phyloP scores from a whole-genome alignment of 345 rosid genomes.

The Eutrema heterophyllum region DNA sequence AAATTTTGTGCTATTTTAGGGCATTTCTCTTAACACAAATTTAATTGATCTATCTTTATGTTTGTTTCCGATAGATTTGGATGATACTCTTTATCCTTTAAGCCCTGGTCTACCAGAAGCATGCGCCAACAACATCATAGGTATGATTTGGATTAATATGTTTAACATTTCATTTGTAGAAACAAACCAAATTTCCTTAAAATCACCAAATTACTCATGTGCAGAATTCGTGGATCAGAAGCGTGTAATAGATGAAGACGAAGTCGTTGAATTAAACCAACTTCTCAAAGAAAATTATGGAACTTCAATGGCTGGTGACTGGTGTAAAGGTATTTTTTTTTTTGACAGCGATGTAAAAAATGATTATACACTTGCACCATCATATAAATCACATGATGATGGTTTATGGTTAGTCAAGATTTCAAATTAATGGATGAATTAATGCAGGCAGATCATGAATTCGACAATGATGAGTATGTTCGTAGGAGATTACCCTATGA shows the following conservation, averaged over 20 bases:
- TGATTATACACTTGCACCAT: background rate
- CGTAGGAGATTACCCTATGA: slow-evolving; percentile 82
- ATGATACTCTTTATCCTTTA: slow-evolving; percentile 64
- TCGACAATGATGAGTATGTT: slow-evolving; percentile 76
- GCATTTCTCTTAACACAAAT: no score
- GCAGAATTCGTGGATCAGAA: slow-evolving; percentile 66
- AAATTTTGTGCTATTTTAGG: no score
- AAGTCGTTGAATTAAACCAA: slow-evolving; percentile 45
- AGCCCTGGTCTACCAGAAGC: slow-evolving; percentile 53
- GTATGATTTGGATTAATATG: slow-evolving; percentile 23
- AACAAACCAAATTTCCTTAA: background rate
- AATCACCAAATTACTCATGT: background rate
- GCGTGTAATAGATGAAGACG: slow-evolving; percentile 61
- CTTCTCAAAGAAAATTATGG: slow-evolving; percentile 70
- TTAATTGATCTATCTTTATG: background rate
- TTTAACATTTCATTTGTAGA: background rate
- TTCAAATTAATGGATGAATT: background rate
- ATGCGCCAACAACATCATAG: slow-evolving; percentile 49
- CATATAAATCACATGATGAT: background rate
- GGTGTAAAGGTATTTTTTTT: slow-evolving; percentile 55
- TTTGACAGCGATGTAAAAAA: no score
- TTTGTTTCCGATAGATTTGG: slow-evolving; percentile 44
- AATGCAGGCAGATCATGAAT: slow-evolving; percentile 80
- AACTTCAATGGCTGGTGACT: slow-evolving; percentile 94
- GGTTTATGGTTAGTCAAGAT: background rate